These are phyloP conservation scores for Lachancea sp. DNA, from an alignment of 805 yeast genomes.

Conservation along the genomic window DNA sequence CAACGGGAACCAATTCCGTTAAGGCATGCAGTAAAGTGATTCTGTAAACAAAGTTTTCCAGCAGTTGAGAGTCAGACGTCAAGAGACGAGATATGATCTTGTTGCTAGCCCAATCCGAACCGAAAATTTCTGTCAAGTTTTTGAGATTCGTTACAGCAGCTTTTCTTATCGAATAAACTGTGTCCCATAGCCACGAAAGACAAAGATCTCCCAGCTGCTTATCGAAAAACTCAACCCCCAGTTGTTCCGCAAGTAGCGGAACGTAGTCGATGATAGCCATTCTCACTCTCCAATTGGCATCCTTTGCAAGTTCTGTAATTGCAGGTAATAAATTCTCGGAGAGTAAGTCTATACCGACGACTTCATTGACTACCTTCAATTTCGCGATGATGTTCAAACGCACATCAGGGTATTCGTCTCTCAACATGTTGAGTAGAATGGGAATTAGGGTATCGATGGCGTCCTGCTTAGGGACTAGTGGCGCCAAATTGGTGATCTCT, in stretches of 20 bases:
- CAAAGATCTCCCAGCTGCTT: constrained; percentile 85
- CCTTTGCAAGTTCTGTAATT: constrained; percentile 91
- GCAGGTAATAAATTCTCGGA: constrained; percentile 91
- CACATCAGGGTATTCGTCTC: constrained; percentile 95
- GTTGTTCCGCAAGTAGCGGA: constrained; percentile 88
- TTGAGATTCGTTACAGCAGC: constrained; percentile 87
- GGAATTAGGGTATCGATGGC: constrained; percentile 82
- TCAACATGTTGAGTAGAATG: constrained; percentile 83
- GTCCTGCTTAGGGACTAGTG: constrained; percentile 74
- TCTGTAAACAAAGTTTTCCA: constrained; percentile 77
- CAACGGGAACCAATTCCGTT: constrained; percentile 72
- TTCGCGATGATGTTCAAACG: constrained; percentile 90
- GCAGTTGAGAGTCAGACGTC: constrained; percentile 34
- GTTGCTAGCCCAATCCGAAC: constrained; percentile 85
- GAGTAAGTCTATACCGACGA: constrained; percentile 82
- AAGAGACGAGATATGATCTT: constrained; percentile 77
- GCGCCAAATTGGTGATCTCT: constrained; percentile 80
- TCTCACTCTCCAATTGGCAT: constrained; percentile 95
- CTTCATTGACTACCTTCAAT: constrained; percentile 85
- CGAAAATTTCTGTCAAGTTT: constrained; percentile 78
- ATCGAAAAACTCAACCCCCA: constrained; percentile 90
- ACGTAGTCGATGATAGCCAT: constrained; percentile 94
- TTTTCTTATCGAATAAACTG: constrained; percentile 90
- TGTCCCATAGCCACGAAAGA: constrained; percentile 98
- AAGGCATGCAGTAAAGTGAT: constrained; percentile 86